Base-by-base conservation (phyloP, 169 alveolate species). In the Plasmodium relictum region DNA sequence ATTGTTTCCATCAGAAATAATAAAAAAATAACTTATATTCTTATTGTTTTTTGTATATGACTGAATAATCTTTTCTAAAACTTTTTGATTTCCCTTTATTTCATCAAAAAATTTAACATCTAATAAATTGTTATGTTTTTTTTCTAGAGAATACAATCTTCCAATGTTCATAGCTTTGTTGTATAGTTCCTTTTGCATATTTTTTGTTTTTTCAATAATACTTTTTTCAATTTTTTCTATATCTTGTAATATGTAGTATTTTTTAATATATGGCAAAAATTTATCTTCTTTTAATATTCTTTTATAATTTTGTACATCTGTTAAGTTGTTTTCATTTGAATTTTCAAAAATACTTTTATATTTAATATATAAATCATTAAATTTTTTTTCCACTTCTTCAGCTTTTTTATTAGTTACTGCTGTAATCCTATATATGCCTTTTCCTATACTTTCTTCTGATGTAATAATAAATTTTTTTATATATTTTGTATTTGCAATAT, bases 371-470 rank as follows among this genome's bases (percentile, higher is more conserved):
- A 94, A 71, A 10, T 74, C 92, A 45, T 89, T 76, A 65, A 94
- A 91, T 59, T 89, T 92, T 45, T 91, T 73, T 71, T 90, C 80
- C 37, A 96, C 90, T 20, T 63, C 88, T 20, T 88, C 90, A 58
- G 98, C 95, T 61, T 93, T 94, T 45, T 93, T 95, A 69, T 96
- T 96, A 0, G 98, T 95, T 12, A 95, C 97, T 12, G 97, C 95
- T 8, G 94, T 96, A 39, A 97, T 88, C 41, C 98, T 91, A 22
- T 98, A 91, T 44, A 96, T 94, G 20, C 98, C 98, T 92, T 96
- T 95, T 20, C 98, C 96, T 24, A 97, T 94, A 73, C 98, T 96
- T 90, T 97, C 98, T 88, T 97, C 98, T 37, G 96, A 91, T 22
- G 94, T 73, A 7, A 96, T 78, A 44, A 91, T 88, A 44, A 94